These are phyloP conservation scores for Sungouiozyma ichnusensis DNA, from an alignment of 805 yeast genomes.

Conservation along the genomic window DNA sequence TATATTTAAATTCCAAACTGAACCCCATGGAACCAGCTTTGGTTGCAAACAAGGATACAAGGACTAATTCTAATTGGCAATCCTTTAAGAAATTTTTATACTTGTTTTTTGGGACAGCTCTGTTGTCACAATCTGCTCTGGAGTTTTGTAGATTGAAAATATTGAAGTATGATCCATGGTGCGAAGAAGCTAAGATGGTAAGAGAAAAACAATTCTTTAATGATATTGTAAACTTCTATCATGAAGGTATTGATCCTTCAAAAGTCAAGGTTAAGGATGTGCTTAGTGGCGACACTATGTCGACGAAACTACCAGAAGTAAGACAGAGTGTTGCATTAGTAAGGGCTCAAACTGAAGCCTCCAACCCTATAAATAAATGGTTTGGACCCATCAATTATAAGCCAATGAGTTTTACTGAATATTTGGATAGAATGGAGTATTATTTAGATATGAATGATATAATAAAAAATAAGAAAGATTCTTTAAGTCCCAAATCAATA, in stretches of 20 bases:
- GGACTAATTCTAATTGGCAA: background rate
- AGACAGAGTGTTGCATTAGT: slow-evolving; percentile 30
- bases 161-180: slow-evolving; percentile 57
- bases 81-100: slow-evolving; percentile 25
- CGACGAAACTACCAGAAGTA: slow-evolving; percentile 24
- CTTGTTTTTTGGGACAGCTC: slow-evolving; percentile 34
- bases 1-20: background rate
- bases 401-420: slow-evolving; percentile 40
- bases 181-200: slow-evolving; percentile 49
- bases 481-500: background rate
- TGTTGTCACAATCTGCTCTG: slow-evolving; percentile 44
- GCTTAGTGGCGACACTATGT: slow-evolving; percentile 19
- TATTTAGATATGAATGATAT: slow-evolving; percentile 22
- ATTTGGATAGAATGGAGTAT: slow-evolving; percentile 25
- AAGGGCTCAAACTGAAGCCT: slow-evolving; percentile 39
- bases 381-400: slow-evolving; percentile 51
- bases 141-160: slow-evolving; percentile 42
- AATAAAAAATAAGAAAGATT: slow-evolving; percentile 12
- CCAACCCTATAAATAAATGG: slow-evolving; percentile 44
- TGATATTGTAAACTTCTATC: slow-evolving; percentile 26
- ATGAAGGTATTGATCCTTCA: slow-evolving; percentile 29
- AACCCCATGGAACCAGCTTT: background rate
- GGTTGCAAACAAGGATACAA: background rate
- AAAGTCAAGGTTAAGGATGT: slow-evolving; percentile 27
- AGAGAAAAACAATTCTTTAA: slow-evolving; percentile 33